Evolutionary conservation across 495 filamentous ascomycete species (phyloP).

Genomic region (Hyaloscypha variabilis): DNA sequence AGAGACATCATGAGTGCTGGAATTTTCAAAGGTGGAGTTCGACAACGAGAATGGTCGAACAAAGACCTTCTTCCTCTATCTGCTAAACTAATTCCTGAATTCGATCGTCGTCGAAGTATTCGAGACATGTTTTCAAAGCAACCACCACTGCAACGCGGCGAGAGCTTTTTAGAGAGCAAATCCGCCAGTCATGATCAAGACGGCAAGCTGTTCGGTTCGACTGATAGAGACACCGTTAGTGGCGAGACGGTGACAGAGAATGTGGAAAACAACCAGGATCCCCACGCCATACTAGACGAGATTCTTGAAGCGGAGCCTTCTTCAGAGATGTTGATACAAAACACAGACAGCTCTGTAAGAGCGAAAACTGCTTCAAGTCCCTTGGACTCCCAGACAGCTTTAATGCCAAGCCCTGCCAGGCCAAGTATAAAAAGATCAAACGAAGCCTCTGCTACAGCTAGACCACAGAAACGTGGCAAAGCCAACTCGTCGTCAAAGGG

Average conservation of each 20-base stretch:
- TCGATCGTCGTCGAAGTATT: slow-evolving; percentile 80
- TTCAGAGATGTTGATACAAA: not conserved
- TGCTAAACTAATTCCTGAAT: slow-evolving; percentile 84
- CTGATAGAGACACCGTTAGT: not conserved
- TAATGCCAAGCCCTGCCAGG: slow-evolving; percentile 16
- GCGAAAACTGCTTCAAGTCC: not conserved
- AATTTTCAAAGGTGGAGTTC: slow-evolving; percentile 71
- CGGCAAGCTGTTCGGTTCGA: not conserved
- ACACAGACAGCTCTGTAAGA: not conserved
- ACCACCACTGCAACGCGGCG: slow-evolving; percentile 13
- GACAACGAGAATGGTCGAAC: slow-evolving; percentile 64
- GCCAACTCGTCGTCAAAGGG: slow-evolving; percentile 31
- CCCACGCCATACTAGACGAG: not conserved
- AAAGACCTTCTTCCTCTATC: slow-evolving; percentile 74
- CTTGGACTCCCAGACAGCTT: not conserved
- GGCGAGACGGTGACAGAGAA: not conserved
- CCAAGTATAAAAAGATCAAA: slow-evolving; percentile 13
- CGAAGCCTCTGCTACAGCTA: slow-evolving; percentile 7
- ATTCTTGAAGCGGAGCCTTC: not conserved
- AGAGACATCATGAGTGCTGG: slow-evolving; percentile 78
- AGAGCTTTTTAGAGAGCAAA: slow-evolving; percentile 17
- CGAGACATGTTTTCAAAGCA: slow-evolving; percentile 84
- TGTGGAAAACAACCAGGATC: not conserved
- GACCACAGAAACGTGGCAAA: slow-evolving; percentile 25
- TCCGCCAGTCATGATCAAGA: not conserved